Evolutionary conservation across 140 eudicot species (phyloP).

Genomic region (Oenanthe javanica): DNA sequence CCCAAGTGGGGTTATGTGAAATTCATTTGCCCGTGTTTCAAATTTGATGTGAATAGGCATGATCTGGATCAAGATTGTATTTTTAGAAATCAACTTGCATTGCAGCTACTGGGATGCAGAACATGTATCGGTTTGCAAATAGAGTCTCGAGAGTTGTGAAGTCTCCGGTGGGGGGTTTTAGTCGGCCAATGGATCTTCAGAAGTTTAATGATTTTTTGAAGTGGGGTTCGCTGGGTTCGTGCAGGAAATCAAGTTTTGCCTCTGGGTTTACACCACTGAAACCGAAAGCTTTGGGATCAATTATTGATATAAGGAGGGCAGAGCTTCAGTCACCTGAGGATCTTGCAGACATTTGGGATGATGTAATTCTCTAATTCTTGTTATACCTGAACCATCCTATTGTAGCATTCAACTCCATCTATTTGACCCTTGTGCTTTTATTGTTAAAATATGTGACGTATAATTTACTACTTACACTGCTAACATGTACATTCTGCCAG

Average conservation of each 20-base stretch:
- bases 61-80: neutral
- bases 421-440: neutral
- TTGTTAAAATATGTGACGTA: neutral
- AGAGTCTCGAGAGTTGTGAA: conserved; percentile 31
- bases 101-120: conserved; percentile 19
- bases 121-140: conserved; percentile 39
- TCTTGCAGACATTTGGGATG: conserved; percentile 82
- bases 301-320: conserved; percentile 70
- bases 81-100: neutral
- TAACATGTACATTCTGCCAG: neutral
- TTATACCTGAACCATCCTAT: neutral
- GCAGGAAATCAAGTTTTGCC: conserved; percentile 52
- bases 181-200: conserved; percentile 11
- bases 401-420: neutral
- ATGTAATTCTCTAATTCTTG: conserved; percentile 35
- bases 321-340: conserved; percentile 60
- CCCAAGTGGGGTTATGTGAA: neutral
- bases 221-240: conserved; percentile 36
- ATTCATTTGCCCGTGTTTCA: neutral
- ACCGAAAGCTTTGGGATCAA: conserved; percentile 61
- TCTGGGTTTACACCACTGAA: conserved; percentile 68
- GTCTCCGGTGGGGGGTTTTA: conserved; percentile 8
- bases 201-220: conserved; percentile 29
- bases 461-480: neutral
- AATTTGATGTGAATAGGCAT: neutral